phyloP scores from a whole-genome alignment of 768 basidiomycete species.

The Sarcomyxa edulis region DNA sequence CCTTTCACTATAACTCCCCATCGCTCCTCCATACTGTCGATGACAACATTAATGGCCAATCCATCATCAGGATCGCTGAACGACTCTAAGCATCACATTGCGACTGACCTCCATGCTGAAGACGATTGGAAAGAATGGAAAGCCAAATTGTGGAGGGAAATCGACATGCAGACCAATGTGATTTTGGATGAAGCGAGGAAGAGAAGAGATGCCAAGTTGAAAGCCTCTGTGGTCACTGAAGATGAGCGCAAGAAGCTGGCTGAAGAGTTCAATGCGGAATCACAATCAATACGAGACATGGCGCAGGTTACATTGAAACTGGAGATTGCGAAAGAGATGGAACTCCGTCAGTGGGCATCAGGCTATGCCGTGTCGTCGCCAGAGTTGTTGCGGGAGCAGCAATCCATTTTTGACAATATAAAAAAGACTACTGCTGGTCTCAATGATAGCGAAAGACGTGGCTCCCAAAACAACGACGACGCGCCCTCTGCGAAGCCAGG shows the following conservation, averaged over 20 bases:
- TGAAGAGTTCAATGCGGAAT: slow-evolving; percentile 31
- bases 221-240: slow-evolving; percentile 25
- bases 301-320: slow-evolving; percentile 41
- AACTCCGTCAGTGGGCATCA: slow-evolving; percentile 43
- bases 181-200: slow-evolving; percentile 62
- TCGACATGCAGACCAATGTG: slow-evolving; percentile 37
- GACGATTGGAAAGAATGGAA: slow-evolving; percentile 60
- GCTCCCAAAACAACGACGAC: too few species aligned
- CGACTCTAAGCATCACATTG: too few species aligned
- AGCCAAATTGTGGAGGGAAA: slow-evolving; percentile 33
- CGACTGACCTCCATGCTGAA: slow-evolving; percentile 15
- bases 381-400: slow-evolving; percentile 27
- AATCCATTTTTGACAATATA: slow-evolving; percentile 43
- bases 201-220: slow-evolving; percentile 47
- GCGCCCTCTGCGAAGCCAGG: too few species aligned
- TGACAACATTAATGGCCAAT: slow-evolving; percentile 27
- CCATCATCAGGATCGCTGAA: slow-evolving; percentile 21
- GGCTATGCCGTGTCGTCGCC: slow-evolving; percentile 23
- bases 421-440: too few species aligned
- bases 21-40: slow-evolving; percentile 21
- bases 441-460: too few species aligned
- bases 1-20: slow-evolving; percentile 9
- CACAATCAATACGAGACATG: slow-evolving; percentile 37
- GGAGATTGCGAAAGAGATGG: slow-evolving; percentile 42
- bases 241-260: slow-evolving; percentile 28